Conservation (phyloP, 1,139 yeast genomes). For the Zygoascus meyerae region DNA sequence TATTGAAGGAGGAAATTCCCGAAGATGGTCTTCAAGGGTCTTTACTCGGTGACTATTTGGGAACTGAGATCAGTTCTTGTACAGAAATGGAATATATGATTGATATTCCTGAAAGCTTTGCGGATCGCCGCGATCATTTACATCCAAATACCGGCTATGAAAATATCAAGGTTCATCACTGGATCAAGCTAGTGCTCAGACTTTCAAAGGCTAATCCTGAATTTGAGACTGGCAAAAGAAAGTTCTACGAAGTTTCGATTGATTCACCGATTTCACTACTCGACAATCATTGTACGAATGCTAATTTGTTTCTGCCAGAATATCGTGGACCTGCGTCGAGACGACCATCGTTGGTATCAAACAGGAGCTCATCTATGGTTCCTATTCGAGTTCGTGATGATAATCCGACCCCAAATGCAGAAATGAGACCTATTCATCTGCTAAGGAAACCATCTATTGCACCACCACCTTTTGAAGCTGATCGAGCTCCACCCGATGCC, state of each 20-base stretch:
- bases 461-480: constrained; percentile 40
- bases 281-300: constrained; percentile 39
- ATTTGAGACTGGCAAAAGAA: constrained; percentile 41
- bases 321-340: constrained; percentile 25
- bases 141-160: constrained; percentile 81
- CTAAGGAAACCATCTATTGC: constrained; percentile 40
- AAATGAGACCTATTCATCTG: constrained; percentile 29
- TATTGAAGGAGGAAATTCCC: constrained; percentile 76
- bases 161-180: constrained; percentile 80
- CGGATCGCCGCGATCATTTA: constrained; percentile 39
- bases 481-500: constrained; percentile 17
- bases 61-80: constrained; percentile 39
- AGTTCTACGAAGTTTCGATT: constrained; percentile 85
- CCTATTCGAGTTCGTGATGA: constrained; percentile 7
- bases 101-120: constrained; percentile 61
- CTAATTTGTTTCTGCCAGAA: constrained; percentile 38
- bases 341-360: constrained; percentile 16
- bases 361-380: constrained; percentile 23
- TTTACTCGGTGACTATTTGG: constrained; percentile 35
- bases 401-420: constrained; percentile 1
- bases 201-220: constrained; percentile 56
- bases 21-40: constrained; percentile 39
- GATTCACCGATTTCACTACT: constrained; percentile 85
- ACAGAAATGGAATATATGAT: constrained; percentile 77
- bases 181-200: constrained; percentile 84